Evolutionary conservation across 2,329 filamentous ascomycete genomes (phyloP), one percentile per base, ranked within the genome.

Genomic region (Diplodia scrobiculata): DNA sequence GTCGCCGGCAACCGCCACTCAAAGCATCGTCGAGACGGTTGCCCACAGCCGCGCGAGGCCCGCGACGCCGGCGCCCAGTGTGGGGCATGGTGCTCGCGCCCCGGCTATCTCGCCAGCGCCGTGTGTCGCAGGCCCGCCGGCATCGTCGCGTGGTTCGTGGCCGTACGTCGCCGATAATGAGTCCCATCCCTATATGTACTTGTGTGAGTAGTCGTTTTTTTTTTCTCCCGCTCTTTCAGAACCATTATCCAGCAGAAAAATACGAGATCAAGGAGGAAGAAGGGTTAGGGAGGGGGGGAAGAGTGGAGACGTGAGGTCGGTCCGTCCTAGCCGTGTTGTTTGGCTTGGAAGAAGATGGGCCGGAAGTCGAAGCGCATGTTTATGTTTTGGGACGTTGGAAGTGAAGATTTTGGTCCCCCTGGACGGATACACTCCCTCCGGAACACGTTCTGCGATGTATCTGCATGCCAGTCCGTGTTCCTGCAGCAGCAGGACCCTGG

Each of bases 171-270:
- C 85, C 17, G 82, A 87, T 71, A 75, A 78, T 5, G 70, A 84
- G 82, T 67, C 80, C 80, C 2, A 78, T 88, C 36, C 84, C 85
- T 1, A 80, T 88, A 29, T 1, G 80, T 88, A 29, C 73, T 87
- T 72, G 81, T 87, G 80, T 84, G 72, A 73, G 82, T 73, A 9
- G 1, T 32, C 32, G 6, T 17, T 5, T 29, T 51, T 47, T 32
- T 32, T 17, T 45, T 21, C 9, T 36, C 54, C 38, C 2, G 5
- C 36, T 14, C 29, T n/a, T 25, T 7, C 32, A 17, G 11, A 14
- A 25, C 19, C n/a, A n/a, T 58, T 21, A 13, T 25, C 11, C 14
- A 11, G 2, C 52, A 36, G n/a, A 9, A n/a, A 32, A 3, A 52
- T 25, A 32, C 25, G 36, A 19, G 38, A 11, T 5, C 3, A 47